Conservation (phyloP, 2,329 filamentous ascomycete species). For the Fusarium sp. region DNA sequence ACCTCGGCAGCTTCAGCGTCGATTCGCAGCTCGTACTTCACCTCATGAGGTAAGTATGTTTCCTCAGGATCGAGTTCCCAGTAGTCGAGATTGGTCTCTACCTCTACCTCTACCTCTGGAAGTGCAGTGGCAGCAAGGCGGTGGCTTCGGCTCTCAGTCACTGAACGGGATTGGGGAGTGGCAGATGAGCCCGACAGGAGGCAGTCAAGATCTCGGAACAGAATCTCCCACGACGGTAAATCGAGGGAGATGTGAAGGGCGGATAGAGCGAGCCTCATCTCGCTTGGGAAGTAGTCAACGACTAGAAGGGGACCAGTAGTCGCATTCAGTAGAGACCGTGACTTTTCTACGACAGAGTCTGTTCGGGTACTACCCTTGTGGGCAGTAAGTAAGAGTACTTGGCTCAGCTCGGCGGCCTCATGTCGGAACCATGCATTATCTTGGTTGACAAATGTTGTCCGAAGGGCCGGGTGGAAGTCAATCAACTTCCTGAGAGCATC, state of each 20-base stretch:
- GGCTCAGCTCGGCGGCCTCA: not conserved
- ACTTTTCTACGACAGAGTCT: constrained; percentile 1
- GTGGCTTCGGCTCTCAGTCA: not conserved
- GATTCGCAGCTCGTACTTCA: constrained; percentile 3
- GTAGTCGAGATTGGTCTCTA: constrained; percentile 1
- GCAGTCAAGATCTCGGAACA: constrained; percentile 2
- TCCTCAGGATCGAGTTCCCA: constrained; percentile 11
- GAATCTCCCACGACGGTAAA: constrained; percentile 2
- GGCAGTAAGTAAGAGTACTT: not conserved
- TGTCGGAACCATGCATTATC: not conserved
- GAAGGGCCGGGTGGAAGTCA: constrained; percentile 1
- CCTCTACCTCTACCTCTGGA: not conserved
- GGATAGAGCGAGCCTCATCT: constrained; percentile 1
- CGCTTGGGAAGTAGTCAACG: constrained; percentile 5
- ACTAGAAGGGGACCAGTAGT: not conserved
- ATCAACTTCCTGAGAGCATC: constrained; percentile 4
- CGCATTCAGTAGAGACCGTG: not conserved
- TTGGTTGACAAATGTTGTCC: not conserved
- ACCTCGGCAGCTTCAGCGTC: constrained; percentile 4
- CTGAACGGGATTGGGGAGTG: not conserved
- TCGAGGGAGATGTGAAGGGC: constrained; percentile 1
- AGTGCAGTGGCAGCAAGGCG: not conserved
- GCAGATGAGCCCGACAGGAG: constrained; percentile 5
- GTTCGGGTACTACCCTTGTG: not conserved
- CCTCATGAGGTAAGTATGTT: constrained; percentile 6